Conservation (phyloP, 495 filamentous ascomycete genomes). For the Hamigera avellanea region DNA sequence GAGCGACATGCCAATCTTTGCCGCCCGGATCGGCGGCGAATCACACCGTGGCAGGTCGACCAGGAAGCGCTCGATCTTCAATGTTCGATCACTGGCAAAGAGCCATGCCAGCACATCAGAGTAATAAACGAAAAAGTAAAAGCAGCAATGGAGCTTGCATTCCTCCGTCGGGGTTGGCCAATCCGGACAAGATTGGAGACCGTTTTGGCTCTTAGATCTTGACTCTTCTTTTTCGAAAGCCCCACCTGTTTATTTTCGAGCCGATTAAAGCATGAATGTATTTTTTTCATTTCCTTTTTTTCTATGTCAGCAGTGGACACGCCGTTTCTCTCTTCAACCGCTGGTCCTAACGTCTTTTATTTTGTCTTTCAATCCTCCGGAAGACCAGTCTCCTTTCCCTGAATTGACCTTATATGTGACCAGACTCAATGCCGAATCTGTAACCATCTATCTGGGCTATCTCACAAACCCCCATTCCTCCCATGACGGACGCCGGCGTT, state of each 20-base stretch:
- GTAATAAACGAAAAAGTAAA: conserved; percentile 15
- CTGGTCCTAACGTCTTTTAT: conserved; percentile 4
- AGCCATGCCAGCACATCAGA: conserved; percentile 89
- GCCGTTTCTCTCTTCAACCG: conserved; percentile 5
- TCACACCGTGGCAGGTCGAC: conserved; percentile 29
- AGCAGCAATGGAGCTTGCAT: conserved; percentile 9
- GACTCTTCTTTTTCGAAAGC: conserved; percentile 6
- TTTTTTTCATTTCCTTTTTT: conserved; percentile 14
- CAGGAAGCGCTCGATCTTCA: conserved; percentile 51
- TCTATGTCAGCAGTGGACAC: conserved; percentile 1
- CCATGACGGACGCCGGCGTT: conserved; percentile 7
- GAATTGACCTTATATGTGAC: too few species aligned
- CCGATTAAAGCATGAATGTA: conserved; percentile 8
- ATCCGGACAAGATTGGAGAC: conserved; percentile 6
- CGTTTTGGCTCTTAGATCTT: conserved; percentile 3
- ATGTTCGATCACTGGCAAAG: conserved; percentile 53
- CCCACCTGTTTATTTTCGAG: conserved; percentile 15
- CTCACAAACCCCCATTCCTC: background rate
- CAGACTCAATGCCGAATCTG: conserved; percentile 1
- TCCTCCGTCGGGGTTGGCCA: conserved; percentile 6
- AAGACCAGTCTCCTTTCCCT: too few species aligned
- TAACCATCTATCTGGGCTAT: too few species aligned
- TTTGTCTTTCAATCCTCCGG: conserved; percentile 3
- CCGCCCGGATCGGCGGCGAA: conserved; percentile 25
- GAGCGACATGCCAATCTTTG: conserved; percentile 17